A percentile compares a stretch with the other conserved stretches of the same genome.
Evolutionary conservation across 306 rosid genomes (phyloP).

Genomic region (Cajanus cajan): DNA sequence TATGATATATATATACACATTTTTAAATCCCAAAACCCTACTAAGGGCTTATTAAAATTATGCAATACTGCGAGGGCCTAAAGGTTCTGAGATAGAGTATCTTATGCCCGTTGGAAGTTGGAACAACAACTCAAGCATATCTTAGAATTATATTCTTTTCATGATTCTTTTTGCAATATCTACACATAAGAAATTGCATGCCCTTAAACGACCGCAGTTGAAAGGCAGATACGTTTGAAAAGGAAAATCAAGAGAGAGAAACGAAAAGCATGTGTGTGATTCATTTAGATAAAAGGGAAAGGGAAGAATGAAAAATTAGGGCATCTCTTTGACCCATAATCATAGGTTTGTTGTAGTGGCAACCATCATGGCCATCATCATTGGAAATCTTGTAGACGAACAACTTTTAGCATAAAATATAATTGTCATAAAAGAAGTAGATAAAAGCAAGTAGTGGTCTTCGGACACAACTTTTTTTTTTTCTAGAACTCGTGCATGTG

Average conservation of each 20-base stretch:
- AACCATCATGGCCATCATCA: constrained; percentile 64
- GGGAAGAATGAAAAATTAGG: constrained; percentile 35
- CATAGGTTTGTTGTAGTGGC: constrained; percentile 55
- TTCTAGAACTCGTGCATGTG: constrained; percentile 33
- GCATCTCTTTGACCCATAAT: constrained; percentile 58
- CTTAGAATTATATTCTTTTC: constrained; percentile 28
- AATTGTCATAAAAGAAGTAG: constrained; percentile 25
- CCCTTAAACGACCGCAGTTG: constrained; percentile 26
- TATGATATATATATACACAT: too few species aligned
- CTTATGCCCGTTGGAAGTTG: constrained; percentile 32
- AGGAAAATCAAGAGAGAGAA: constrained; percentile 26
- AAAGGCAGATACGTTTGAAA: constrained; percentile 32
- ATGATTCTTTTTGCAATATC: constrained; percentile 33
- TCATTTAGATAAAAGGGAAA: constrained; percentile 19
- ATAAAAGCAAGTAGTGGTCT: constrained; percentile 30
- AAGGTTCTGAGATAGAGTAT: constrained; percentile 16
- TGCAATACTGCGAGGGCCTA: not conserved
- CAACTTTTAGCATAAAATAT: constrained; percentile 48
- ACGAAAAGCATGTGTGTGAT: constrained; percentile 33
- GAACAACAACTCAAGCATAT: constrained; percentile 31
- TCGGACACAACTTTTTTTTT: constrained; percentile 5
- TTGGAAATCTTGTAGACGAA: constrained; percentile 51
- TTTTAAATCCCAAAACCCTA: constrained; percentile 1
- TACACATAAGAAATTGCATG: constrained; percentile 35
- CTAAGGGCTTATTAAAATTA: not conserved